Conservation (phyloP, 2,329 filamentous ascomycete genomes). For the Mariannaea elegans region DNA sequence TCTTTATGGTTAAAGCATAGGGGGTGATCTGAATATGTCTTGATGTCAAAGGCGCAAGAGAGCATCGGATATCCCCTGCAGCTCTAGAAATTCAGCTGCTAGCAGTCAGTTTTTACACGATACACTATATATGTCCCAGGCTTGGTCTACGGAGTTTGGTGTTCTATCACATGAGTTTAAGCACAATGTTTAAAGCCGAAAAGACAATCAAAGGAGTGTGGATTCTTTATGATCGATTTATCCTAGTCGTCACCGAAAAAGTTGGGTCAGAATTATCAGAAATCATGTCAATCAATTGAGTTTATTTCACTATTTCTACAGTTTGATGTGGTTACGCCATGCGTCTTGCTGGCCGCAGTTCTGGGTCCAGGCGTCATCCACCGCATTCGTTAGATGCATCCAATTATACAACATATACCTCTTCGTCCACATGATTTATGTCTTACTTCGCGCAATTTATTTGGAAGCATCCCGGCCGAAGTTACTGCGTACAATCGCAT, state of each 20-base stretch:
- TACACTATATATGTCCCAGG: neutral
- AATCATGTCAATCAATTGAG: conserved; percentile 14
- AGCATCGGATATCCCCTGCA: conserved; percentile 3
- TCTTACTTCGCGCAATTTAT: conserved; percentile 29
- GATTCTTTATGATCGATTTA: conserved; percentile 22
- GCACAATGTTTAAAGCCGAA: neutral
- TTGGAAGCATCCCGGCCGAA: conserved; percentile 46
- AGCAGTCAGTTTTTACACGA: neutral
- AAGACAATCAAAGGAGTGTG: conserved; percentile 3
- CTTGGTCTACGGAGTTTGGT: conserved; percentile 14
- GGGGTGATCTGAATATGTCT: neutral
- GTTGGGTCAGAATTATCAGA: neutral
- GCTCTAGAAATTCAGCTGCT: neutral
- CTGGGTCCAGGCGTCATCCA: neutral
- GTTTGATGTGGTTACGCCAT: conserved; percentile 8
- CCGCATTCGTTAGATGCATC: neutral
- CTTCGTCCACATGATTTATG: too few relatives aligned
- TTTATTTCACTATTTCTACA: conserved; percentile 23
- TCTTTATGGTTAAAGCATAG: conserved; percentile 72
- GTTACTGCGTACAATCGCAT: conserved; percentile 34
- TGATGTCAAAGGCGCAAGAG: neutral
- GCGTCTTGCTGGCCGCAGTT: conserved; percentile 9
- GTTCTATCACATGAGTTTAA: neutral
- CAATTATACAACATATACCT: conserved; percentile 10
- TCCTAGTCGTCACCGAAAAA: neutral